Conservation (phyloP, 331 rosid species). For the Dryas integrifolia region DNA sequence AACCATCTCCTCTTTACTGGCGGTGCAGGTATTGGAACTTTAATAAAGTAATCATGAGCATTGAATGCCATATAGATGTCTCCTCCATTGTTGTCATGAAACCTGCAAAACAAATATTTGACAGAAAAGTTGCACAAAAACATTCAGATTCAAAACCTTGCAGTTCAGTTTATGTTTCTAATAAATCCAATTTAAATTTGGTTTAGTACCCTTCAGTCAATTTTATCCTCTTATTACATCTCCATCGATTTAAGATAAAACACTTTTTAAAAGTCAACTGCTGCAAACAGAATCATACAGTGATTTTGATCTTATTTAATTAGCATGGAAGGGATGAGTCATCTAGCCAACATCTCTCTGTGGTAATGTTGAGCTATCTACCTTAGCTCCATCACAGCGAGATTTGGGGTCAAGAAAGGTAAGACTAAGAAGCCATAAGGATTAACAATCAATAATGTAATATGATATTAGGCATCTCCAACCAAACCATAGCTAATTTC, state of each 20-base stretch:
- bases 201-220: not conserved
- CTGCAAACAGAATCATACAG: not conserved
- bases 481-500: not conserved
- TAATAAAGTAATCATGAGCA: conserved; percentile 64
- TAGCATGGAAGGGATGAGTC: no score
- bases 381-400: no score
- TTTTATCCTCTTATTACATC: not conserved
- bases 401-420: no score
- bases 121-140: not conserved
- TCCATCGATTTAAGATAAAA: not conserved
- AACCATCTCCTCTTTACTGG: conserved; percentile 69
- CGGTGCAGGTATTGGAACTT: conserved; percentile 57
- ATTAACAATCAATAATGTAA: not conserved
- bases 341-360: no score
- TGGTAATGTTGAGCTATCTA: no score
- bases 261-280: no score
- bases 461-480: not conserved
- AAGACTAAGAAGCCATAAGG: no score
- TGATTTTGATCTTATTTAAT: no score
- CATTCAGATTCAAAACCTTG: not conserved
- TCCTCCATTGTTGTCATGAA: conserved; percentile 65
- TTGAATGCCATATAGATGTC: conserved; percentile 91
- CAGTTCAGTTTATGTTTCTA: not conserved
- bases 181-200: not conserved
- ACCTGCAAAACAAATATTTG: conserved; percentile 44